phyloP scores from a whole-genome alignment of 2,329 filamentous ascomycete genomes.

The Epichloe uncinata region DNA sequence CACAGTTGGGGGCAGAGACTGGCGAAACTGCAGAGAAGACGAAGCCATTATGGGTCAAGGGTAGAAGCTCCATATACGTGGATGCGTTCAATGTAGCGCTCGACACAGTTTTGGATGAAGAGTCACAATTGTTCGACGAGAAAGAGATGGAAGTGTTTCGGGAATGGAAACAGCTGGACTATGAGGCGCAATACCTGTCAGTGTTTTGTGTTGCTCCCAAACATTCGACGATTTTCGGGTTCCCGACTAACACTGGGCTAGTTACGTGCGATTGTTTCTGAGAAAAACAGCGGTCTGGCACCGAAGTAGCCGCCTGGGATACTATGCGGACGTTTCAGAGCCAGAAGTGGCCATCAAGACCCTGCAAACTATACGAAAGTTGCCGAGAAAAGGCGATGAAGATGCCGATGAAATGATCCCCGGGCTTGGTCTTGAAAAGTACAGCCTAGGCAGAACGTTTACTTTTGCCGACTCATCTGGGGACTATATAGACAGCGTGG shows the following conservation, averaged over 20 bases:
- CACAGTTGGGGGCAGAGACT: conserved; percentile 26
- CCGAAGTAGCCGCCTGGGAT: conserved; percentile 61
- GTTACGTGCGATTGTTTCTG: conserved; percentile 84
- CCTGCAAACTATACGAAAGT: conserved; percentile 43
- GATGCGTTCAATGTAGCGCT: conserved; percentile 93
- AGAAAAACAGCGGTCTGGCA: conserved; percentile 90
- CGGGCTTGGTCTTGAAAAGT: conserved; percentile 26
- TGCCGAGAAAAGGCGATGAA: conserved; percentile 32
- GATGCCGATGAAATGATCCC: conserved; percentile 10
- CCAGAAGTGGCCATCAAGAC: conserved; percentile 49
- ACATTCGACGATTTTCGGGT: background rate
- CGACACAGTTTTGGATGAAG: conserved; percentile 78
- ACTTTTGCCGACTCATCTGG: conserved; percentile 71
- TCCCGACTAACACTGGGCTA: conserved; percentile 18
- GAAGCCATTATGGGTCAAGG: conserved; percentile 47
- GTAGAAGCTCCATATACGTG: conserved; percentile 84
- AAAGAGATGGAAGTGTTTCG: conserved; percentile 66
- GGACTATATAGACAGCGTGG: conserved; percentile 58
- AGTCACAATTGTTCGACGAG: conserved; percentile 73
- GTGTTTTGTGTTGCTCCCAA: conserved; percentile 17
- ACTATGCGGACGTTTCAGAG: conserved; percentile 72
- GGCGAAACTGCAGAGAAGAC: conserved; percentile 28
- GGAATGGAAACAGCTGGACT: conserved; percentile 59
- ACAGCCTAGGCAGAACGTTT: conserved; percentile 43
- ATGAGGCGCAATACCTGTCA: conserved; percentile 84